Evolutionary conservation across 2,329 filamentous ascomycete species (phyloP).

Genomic region (Xylariaceae sp.): DNA sequence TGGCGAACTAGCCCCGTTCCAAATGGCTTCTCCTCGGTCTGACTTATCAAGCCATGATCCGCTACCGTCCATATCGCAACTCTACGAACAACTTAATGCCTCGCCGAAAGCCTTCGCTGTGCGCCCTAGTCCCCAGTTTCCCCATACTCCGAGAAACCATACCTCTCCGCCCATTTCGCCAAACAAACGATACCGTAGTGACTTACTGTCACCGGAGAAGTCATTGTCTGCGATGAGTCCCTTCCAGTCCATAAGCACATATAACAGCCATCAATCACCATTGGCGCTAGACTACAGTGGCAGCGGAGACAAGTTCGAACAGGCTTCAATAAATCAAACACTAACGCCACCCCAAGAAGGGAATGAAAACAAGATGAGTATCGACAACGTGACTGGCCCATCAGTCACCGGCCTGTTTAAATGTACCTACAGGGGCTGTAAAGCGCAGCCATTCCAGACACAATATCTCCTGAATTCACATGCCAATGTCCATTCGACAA

Average conservation of each 20-base stretch:
- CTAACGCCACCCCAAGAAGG: conserved; percentile 16
- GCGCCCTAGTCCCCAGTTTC: conserved; percentile 25
- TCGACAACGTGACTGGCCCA: conserved; percentile 52
- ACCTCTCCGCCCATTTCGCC: conserved; percentile 47
- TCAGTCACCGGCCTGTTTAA: conserved; percentile 45
- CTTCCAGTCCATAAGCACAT: conserved; percentile 33
- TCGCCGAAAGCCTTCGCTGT: conserved; percentile 30
- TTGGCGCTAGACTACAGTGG: conserved; percentile 38
- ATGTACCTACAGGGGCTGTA: conserved; percentile 60
- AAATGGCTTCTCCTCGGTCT: conserved; percentile 36
- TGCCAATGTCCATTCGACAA: conserved; percentile 63
- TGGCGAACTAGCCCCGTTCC: conserved; percentile 33
- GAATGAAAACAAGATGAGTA: conserved; percentile 51
- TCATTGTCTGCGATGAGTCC: conserved; percentile 37
- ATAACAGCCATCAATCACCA: conserved; percentile 30
- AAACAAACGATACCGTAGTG: conserved; percentile 40
- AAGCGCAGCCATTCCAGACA: conserved; percentile 68
- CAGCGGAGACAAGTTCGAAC: conserved; percentile 33
- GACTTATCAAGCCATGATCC: conserved; percentile 34
- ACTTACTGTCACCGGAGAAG: conserved; percentile 43
- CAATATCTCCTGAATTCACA: conserved; percentile 75
- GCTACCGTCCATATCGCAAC: conserved; percentile 35
- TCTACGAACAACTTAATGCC: conserved; percentile 33
- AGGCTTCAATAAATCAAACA: conserved; percentile 13
- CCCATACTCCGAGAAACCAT: conserved; percentile 36